A percentile compares a stretch with the other conserved stretches of the same genome.
phyloP scores from a whole-genome alignment of 306 rosid genomes.

The Medicago lupulina region DNA sequence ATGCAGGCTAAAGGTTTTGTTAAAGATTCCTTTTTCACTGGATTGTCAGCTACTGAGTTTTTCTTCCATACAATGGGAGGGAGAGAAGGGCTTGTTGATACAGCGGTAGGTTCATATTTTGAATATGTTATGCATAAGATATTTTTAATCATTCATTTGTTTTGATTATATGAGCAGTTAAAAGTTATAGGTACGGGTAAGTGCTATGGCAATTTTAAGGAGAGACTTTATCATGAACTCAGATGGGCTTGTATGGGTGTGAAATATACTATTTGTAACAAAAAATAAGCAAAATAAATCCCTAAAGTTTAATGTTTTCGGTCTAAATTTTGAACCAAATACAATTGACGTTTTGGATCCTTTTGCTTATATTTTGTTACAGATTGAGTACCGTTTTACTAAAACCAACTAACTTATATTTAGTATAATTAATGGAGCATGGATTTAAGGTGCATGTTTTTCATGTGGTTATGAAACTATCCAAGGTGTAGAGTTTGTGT shows the following conservation, averaged over 20 bases:
- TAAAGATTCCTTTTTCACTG: conserved; percentile 88
- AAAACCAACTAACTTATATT: background rate
- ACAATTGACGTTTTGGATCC: too few relatives aligned
- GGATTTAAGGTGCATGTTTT: conserved; percentile 36
- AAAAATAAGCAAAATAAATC: too few relatives aligned
- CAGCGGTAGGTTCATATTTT: conserved; percentile 65
- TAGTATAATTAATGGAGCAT: background rate
- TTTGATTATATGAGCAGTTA: conserved; percentile 26
- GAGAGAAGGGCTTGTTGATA: conserved; percentile 96
- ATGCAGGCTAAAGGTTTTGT: conserved; percentile 98
- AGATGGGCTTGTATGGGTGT: background rate
- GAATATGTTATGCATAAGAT: conserved; percentile 24
- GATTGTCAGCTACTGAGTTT: conserved; percentile 94
- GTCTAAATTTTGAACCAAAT: too few relatives aligned
- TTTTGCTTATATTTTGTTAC: too few relatives aligned
- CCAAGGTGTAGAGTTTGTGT: background rate
- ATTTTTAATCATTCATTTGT: conserved; percentile 11
- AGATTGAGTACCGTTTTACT: background rate
- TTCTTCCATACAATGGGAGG: conserved; percentile 99
- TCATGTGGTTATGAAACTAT: conserved; percentile 1
- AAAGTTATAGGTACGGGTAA: background rate
- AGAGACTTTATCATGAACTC: conserved; percentile 23
- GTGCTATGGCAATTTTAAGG: conserved; percentile 16
- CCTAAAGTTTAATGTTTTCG: too few relatives aligned
- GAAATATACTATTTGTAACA: background rate